phyloP scores from a whole-genome alignment of 768 basidiomycete species.

The Leccinum truebloodii region DNA sequence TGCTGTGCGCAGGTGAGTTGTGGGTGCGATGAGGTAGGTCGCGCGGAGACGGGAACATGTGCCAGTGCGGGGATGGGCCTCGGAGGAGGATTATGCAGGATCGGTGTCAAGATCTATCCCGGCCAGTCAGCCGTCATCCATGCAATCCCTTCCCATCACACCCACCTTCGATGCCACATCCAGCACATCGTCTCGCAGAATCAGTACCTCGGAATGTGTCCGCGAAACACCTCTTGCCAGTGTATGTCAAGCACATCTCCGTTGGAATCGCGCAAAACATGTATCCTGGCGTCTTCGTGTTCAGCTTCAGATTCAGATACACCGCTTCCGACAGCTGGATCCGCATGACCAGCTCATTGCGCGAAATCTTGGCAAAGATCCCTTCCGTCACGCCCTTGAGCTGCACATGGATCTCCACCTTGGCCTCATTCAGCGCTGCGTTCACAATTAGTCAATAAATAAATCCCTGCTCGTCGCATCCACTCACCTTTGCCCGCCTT shows the following conservation, averaged over 20 bases:
- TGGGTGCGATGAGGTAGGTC: slow-evolving; percentile 45
- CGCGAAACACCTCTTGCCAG: slow-evolving; percentile 79
- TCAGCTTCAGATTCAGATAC: slow-evolving; percentile 81
- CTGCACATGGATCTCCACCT: slow-evolving; percentile 97
- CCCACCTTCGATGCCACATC: slow-evolving; percentile 96
- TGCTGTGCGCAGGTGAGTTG: slow-evolving; percentile 42
- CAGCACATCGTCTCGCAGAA: slow-evolving; percentile 93
- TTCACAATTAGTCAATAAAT: slow-evolving; percentile 11
- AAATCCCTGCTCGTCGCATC: slow-evolving; percentile 4
- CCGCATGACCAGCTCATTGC: slow-evolving; percentile 96
- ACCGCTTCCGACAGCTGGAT: slow-evolving; percentile 96
- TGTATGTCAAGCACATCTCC: slow-evolving; percentile 97
- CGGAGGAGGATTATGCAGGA: slow-evolving; percentile 55
- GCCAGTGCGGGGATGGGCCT: slow-evolving; percentile 37
- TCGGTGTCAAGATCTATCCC: slow-evolving; percentile 85
- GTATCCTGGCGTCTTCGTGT: slow-evolving; percentile 82
- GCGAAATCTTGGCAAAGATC: slow-evolving; percentile 93
- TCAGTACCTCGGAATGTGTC: slow-evolving; percentile 93
- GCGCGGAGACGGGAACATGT: slow-evolving; percentile 26
- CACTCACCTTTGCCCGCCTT: slow-evolving; percentile 93
- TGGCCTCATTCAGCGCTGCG: slow-evolving; percentile 93
- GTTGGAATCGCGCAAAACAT: slow-evolving; percentile 87
- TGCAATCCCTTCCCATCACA: slow-evolving; percentile 6
- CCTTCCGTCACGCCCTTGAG: slow-evolving; percentile 97
- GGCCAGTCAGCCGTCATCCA: slow-evolving; percentile 8